Conservation (phyloP, 441 rosid species). For the Metrosideros polymorpha region DNA sequence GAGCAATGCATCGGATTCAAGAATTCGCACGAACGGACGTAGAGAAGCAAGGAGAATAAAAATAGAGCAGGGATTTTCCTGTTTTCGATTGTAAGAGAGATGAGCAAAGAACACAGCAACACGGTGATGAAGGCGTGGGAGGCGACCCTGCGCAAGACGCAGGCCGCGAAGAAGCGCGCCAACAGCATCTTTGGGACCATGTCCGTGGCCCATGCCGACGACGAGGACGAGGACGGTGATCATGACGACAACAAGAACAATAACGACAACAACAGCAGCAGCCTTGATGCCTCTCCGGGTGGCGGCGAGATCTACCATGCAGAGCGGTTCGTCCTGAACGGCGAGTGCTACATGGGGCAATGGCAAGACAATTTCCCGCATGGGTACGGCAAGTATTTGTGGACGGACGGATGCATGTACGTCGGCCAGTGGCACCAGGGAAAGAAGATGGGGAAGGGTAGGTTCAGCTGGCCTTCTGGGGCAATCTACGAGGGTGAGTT, state of each 20-base stretch:
- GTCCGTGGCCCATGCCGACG: constrained; percentile 37
- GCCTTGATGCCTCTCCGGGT: not conserved
- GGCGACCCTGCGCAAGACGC: constrained; percentile 39
- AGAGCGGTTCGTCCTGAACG: constrained; percentile 46
- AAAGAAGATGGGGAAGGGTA: constrained; percentile 78
- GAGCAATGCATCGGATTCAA: not conserved
- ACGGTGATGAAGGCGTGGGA: constrained; percentile 43
- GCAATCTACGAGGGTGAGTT: constrained; percentile 96
- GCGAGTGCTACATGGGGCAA: constrained; percentile 60
- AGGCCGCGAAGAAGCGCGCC: constrained; percentile 37
- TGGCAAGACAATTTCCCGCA: constrained; percentile 61
- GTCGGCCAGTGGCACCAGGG: constrained; percentile 84
- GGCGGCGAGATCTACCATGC: constrained; percentile 14
- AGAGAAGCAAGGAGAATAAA: constrained; percentile 18
- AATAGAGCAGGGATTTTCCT: constrained; percentile 16
- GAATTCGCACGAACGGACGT: not conserved
- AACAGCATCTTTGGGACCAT: constrained; percentile 44
- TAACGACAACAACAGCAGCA: constrained; percentile 1
- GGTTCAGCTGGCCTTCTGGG: constrained; percentile 90
- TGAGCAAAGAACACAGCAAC: not conserved
- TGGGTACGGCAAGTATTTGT: constrained; percentile 77
- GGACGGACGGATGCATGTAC: constrained; percentile 96
- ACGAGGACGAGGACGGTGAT: constrained; percentile 10
- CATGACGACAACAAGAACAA: constrained; percentile 7
- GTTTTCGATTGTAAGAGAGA: not conserved